These are phyloP conservation scores for Psilocybe mexicana DNA, from an alignment of 1,284 basidiomycete species.

Conservation along the genomic window DNA sequence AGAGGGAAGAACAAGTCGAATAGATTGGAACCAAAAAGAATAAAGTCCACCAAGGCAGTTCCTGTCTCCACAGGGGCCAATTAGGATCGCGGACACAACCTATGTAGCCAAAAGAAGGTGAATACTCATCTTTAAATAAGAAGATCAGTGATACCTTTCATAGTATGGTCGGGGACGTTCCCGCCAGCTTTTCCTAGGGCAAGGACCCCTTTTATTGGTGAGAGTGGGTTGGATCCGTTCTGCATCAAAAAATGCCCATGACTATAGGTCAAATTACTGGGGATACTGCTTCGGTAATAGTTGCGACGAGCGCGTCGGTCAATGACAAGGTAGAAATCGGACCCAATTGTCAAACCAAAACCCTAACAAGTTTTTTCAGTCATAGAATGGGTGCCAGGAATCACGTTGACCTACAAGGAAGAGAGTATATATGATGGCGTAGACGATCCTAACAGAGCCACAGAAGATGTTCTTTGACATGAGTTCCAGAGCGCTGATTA, in stretches of 20 bases:
- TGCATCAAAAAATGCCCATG: slow-evolving; percentile 65
- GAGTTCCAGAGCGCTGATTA: slow-evolving; percentile 80
- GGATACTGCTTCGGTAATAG: slow-evolving; percentile 44
- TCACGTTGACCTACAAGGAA: slow-evolving; percentile 54
- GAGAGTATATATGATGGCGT: slow-evolving; percentile 85
- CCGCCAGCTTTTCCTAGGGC: slow-evolving; percentile 53
- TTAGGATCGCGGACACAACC: slow-evolving; percentile 72
- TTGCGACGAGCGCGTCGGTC: slow-evolving; percentile 63
- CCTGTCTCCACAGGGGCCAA: slow-evolving; percentile 78
- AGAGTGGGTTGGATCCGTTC: slow-evolving; percentile 51
- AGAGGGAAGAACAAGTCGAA: slow-evolving; percentile 74
- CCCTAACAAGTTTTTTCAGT: slow-evolving; percentile 48
- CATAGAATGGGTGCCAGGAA: slow-evolving; percentile 16
- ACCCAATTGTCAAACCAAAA: slow-evolving; percentile 84
- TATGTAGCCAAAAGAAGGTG: slow-evolving; percentile 23
- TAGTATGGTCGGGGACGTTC: slow-evolving; percentile 41
- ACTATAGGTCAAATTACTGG: slow-evolving; percentile 45
- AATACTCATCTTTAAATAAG: background rate
- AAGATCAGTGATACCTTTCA: slow-evolving; percentile 43
- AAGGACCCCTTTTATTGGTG: slow-evolving; percentile 58
- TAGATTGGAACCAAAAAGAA: slow-evolving; percentile 81
- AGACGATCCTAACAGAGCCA: slow-evolving; percentile 86
- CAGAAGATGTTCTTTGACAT: slow-evolving; percentile 83
- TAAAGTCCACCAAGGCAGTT: slow-evolving; percentile 76
- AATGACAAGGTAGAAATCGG: slow-evolving; percentile 79